Conservation (phyloP, 768 basidiomycete species). For the Kwoniella sp. region DNA sequence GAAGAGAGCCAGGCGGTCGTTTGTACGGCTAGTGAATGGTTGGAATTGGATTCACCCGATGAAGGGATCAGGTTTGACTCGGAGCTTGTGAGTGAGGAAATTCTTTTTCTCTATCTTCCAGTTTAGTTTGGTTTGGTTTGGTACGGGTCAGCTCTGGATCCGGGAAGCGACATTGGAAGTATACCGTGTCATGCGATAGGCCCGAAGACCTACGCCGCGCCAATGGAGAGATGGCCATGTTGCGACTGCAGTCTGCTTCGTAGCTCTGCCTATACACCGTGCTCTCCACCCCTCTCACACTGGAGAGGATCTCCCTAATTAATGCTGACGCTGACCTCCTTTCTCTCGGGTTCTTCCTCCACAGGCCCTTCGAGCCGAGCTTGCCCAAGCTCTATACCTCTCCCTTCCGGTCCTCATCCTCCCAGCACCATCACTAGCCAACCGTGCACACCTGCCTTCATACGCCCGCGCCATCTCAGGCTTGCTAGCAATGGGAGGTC, state of each 20-base stretch:
- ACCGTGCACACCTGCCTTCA: constrained; percentile 75
- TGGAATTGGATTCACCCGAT: constrained; percentile 88
- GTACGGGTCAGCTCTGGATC: too few relatives aligned
- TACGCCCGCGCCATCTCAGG: constrained; percentile 89
- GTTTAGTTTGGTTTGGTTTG: too few relatives aligned
- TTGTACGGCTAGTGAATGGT: constrained; percentile 85
- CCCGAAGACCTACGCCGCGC: background rate
- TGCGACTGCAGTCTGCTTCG: background rate
- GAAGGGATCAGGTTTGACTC: constrained; percentile 95
- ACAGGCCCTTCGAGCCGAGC: constrained; percentile 88
- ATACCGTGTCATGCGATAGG: too few relatives aligned
- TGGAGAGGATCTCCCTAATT: too few relatives aligned
- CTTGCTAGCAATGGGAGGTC: constrained; percentile 66
- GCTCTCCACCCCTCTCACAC: too few relatives aligned
- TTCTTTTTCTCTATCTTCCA: too few relatives aligned
- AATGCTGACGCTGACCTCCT: too few relatives aligned
- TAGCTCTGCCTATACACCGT: background rate
- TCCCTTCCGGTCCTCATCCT: constrained; percentile 81
- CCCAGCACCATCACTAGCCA: constrained; percentile 74
- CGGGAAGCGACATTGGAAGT: too few relatives aligned
- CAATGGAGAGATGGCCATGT: too few relatives aligned
- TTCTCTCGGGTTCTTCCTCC: background rate
- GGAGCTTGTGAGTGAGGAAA: constrained; percentile 71
- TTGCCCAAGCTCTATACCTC: constrained; percentile 89
- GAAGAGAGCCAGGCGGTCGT: constrained; percentile 63